Evolutionary conservation across 1,284 basidiomycete genomes (phyloP), one percentile per base, ranked within the genome.

Genomic region (Leccinum glutinopallens): DNA sequence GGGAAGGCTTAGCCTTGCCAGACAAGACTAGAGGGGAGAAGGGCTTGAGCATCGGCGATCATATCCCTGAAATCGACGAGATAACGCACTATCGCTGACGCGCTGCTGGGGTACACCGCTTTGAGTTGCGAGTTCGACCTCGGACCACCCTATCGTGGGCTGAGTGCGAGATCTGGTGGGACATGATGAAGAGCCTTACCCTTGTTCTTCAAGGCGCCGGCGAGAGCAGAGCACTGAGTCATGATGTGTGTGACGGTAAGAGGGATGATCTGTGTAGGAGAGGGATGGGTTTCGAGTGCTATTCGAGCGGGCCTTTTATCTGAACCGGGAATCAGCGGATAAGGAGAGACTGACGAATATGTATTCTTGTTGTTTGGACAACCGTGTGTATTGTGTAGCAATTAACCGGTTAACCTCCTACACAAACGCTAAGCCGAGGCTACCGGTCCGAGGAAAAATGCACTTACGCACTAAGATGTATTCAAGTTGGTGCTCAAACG

Each of bases 181-280:
- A 12, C 12, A 12, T 10, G 41, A 63, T 41, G n/a, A 10, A 4
- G 41, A 13, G 19, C 19, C 62, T 19, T 59, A 88, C 89, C 83
- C 66, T 81, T 80, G 71, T 73, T 77, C 2, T 72, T 63, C 78
- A 85, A 81, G 5, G 87, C 89, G 55, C 77, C 77, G 67, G 79
- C 78, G 68, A 91, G 78, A 60, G 87, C 87, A 70, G 81, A 69
- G 75, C 89, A 91, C 71, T 82, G 82, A 6, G 61, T 25, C 58
- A 66, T 15, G 64, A 73, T 74, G 65, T 83, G 80, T 72, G 80
- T 72, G 81, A 78, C 68, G 76, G 13, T 13, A 22, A 29, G 79
- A 60, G 78, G 77, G 77, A 80, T 81, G 61, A 58, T 69, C 64
- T 37, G 43, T 35, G 56, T 54, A n/a, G 32, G 32, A 32, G 54